Evolutionary conservation across 306 rosid species (phyloP), one percentile per base, ranked within the genome.

Genomic region (Vigna unguiculata): DNA sequence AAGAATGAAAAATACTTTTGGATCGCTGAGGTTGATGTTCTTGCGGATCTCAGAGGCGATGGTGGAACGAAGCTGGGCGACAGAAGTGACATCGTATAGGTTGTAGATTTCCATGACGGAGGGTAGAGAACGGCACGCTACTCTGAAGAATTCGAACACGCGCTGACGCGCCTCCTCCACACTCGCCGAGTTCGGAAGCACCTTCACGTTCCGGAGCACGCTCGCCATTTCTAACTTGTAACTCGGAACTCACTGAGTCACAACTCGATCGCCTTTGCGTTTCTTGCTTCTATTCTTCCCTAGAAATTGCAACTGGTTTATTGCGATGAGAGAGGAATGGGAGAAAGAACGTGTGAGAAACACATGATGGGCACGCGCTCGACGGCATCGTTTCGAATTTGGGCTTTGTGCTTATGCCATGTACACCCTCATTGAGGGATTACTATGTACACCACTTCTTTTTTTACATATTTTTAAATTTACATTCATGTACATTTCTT

Each of bases 1-100:
- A 2, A 1, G 7, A 16, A 54, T 30, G 8, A 13, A 38, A 32
- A 15, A 16, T 51, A 95, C 97, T 95, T 92, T 95, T 59, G 98
- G 96, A 69, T 95, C 61, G 54, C 89, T 80, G 81, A 92, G 14
- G 61, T 82, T 78, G 9, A 88, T 12, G 79, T 93, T 89, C 82
- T 86, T 90, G 82, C 97, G 97, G 89, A 92, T 86, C 92, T 95
- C 76, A 3, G 97, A 36, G 81, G 99, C 88, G 80, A 92, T 43
- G 72, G 90, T 36, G 76, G 97, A 88, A 66, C 99, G 99, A 58
- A 95, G 97, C 57, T 89, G 83, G 34, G 99, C 89, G 52, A 85
- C 43, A 2, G 83, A 28, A 19, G 73, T 82, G 74, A 88, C 89
- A 51, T 95, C 99, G 78, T 90, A 21, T 0, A 95, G 91, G 73